Evolutionary conservation across 2,329 filamentous ascomycete species (phyloP).

Genomic region (Clathrospora elynae): DNA sequence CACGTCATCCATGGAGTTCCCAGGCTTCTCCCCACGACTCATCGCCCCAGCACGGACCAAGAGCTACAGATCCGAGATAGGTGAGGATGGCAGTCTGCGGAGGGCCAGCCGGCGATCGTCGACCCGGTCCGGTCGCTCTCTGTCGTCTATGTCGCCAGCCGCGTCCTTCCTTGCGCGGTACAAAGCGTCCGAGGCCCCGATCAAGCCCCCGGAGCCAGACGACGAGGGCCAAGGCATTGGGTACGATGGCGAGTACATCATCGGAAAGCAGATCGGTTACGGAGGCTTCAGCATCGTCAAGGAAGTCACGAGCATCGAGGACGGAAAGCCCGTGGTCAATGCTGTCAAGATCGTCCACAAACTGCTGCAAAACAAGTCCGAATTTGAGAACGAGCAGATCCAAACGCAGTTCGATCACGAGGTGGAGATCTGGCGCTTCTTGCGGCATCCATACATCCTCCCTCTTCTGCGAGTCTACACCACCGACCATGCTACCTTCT

Average conservation of each 20-base stretch:
- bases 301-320: slow-evolving; percentile 66
- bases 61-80: slow-evolving; percentile 41
- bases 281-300: slow-evolving; percentile 71
- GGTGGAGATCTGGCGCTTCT: slow-evolving; percentile 69
- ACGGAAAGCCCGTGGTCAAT: slow-evolving; percentile 58
- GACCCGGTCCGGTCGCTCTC: slow-evolving; percentile 55
- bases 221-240: slow-evolving; percentile 71
- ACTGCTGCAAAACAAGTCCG: slow-evolving; percentile 59
- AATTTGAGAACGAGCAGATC: slow-evolving; percentile 66
- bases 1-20: slow-evolving; percentile 46
- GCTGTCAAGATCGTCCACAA: slow-evolving; percentile 73
- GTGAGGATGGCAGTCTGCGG: slow-evolving; percentile 43
- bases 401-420: slow-evolving; percentile 73
- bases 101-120: slow-evolving; percentile 49
- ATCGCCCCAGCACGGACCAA: slow-evolving; percentile 38
- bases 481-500: slow-evolving; percentile 70
- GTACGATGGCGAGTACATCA: slow-evolving; percentile 64
- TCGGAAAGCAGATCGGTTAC: slow-evolving; percentile 68
- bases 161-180: slow-evolving; percentile 64
- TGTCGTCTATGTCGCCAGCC: slow-evolving; percentile 61
- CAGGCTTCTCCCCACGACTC: slow-evolving; percentile 34
- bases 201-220: slow-evolving; percentile 60
- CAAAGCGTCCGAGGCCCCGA: slow-evolving; percentile 44
- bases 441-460: slow-evolving; percentile 66
- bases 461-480: slow-evolving; percentile 68